Percentiles rank a stretch among this genome's conserved stretches.
Conservation (phyloP, 805 yeast species). For the Metschnikowia santaceciliae region DNA sequence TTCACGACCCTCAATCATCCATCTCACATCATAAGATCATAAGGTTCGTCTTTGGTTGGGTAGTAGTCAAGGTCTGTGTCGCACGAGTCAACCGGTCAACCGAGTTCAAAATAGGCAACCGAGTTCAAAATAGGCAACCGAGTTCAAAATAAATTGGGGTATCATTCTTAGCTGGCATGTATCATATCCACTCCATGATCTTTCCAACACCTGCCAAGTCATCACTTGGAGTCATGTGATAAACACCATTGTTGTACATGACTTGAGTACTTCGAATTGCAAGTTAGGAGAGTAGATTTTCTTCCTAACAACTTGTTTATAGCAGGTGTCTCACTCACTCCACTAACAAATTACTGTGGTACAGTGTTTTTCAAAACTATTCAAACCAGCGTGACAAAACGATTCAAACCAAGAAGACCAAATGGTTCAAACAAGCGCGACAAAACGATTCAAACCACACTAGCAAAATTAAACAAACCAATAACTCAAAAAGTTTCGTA, state of each 20-base stretch:
- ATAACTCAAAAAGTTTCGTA: no score
- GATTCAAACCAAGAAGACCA: no score
- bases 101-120: constrained; percentile 60
- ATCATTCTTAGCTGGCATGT: constrained; percentile 85
- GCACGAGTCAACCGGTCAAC: constrained; percentile 65
- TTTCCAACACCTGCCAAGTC: constrained; percentile 95
- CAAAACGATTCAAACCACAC: no score
- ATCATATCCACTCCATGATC: constrained; percentile 93
- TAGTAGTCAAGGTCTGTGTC: constrained; percentile 83
- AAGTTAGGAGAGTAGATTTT: constrained; percentile 92
- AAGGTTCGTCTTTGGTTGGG: constrained; percentile 69
- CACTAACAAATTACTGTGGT: no score
- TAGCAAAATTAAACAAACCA: no score
- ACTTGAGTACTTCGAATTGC: constrained; percentile 89
- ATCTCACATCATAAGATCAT: constrained; percentile 68
- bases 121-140: no score
- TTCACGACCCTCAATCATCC: constrained; percentile 86
- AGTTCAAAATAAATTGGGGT: constrained; percentile 53
- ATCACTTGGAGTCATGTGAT: constrained; percentile 94
- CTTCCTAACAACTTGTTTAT: constrained; percentile 94
- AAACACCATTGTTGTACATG: constrained; percentile 97
- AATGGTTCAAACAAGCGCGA: no score
- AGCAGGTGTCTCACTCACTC: constrained; percentile 59
- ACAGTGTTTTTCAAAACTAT: no score
- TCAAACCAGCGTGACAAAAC: no score